Base-by-base conservation (phyloP, 1,139 yeast species). In the Blastobotrys aristatus region DNA sequence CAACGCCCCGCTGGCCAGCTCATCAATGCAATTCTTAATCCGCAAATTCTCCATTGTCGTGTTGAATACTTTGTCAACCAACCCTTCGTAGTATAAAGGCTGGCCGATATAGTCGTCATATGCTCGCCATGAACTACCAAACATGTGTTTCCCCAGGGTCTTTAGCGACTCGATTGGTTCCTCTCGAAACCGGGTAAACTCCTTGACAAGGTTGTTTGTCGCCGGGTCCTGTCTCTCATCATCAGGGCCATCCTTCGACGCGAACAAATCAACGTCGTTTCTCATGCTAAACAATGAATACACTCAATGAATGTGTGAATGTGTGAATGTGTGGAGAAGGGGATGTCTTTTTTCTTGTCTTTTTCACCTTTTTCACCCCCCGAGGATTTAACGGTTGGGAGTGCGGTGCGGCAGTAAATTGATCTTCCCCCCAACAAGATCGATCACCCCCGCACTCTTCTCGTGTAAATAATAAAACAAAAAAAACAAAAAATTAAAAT, bases 91-190 rank as follows among this genome's bases (percentile, higher is more conserved):
- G 54, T 56, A 70, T 26, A 70, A 54, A 22, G 56, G 61, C 46
- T 65, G 65, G 30, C 74, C 74, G 27, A 65, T 57, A 51, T 67
- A 68, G 40, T 63, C 57, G 43, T 68, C 65, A 54, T 68, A 70
- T 16, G 68, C 64, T 21, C 73, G 58, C 66, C 71, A 69, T 14
- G 62, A 57, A 4, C 65, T 54, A 30, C 72, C 71, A n/a, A 56
- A 47, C 40, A 66, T 56, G 44, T 63, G 66, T 35, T 57, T 58
- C 24, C 59, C 60, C 27, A 67, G 47, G 11, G 62, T 63, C 42
- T 55, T 56, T 37, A 68, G 41, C 44, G 65, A 65, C 42, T 59
- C 57, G 20, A 63, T 42, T 11, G 72, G 72, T 46, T 62, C 57
- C 39, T 67, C 66, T 17, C 72, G 59, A 55, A 68, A 68, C 44